A percentile compares a stretch with the other conserved stretches of the same genome.
Evolutionary conservation across 2,329 filamentous ascomycete genomes (phyloP).

Genomic region (Ascomycota sp.): DNA sequence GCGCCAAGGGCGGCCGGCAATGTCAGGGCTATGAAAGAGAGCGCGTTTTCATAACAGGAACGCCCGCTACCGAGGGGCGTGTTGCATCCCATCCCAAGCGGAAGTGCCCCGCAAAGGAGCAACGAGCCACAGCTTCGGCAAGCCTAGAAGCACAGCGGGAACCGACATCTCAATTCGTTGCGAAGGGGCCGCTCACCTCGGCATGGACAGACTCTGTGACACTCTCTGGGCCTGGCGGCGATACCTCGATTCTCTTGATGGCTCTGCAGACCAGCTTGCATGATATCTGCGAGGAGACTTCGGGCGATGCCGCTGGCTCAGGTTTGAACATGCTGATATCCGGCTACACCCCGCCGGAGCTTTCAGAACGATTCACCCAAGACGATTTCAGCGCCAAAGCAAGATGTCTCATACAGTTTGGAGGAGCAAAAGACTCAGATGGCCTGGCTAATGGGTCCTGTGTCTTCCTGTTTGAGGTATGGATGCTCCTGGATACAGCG

Average conservation of each 20-base stretch:
- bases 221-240: conserved; percentile 15
- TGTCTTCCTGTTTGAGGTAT: conserved; percentile 31
- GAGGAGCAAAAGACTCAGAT: conserved; percentile 9
- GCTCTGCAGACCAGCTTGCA: conserved; percentile 22
- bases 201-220: conserved; percentile 27
- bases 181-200: conserved; percentile 20
- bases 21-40: conserved; percentile 41
- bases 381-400: conserved; percentile 19
- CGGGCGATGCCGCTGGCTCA: conserved; percentile 4
- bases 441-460: conserved; percentile 19
- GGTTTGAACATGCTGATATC: conserved; percentile 17
- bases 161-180: conserved; percentile 10
- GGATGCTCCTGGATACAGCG: conserved; percentile 3
- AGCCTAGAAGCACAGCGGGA: background rate
- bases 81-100: conserved; percentile 33
- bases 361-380: conserved; percentile 12
- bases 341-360: conserved; percentile 16
- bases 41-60: conserved; percentile 41
- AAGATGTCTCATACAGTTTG: conserved; percentile 21
- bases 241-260: conserved; percentile 19
- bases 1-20: conserved; percentile 29
- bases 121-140: conserved; percentile 4
- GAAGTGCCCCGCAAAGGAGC: conserved; percentile 11
- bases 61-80: conserved; percentile 27
- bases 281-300: conserved; percentile 10